Evolutionary conservation across 148 eudicot genomes (phyloP), one percentile per base, ranked within the genome.

Genomic region (Salicornia ramosissima): DNA sequence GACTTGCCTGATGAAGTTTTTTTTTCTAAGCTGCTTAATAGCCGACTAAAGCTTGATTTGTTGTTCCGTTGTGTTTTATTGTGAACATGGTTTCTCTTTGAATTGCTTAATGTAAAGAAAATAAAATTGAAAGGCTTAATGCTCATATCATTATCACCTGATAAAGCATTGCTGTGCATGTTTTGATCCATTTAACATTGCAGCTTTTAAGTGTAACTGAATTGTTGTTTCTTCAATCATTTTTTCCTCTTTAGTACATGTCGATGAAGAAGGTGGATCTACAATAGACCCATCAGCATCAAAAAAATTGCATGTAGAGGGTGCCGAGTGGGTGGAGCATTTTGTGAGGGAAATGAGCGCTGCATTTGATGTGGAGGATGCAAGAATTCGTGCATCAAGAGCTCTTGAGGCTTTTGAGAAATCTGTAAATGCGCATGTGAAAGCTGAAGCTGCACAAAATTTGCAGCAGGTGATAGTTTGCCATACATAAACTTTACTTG

Each of bases 251-350:
- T 36, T 47, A 66, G 86, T 68, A 43, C 46, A 76, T 51, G 70
- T 64, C 33, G 74, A 83, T 78, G 85, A 70, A 52, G 69, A 52
- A 73, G 75, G 60, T 75, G 75, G 60, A 36, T 52, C 81, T 25
- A 49, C 75, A 57, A 77, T 77, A 40, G 83, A 79, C 61, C 70
- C 77, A 52, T 55, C 75, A 67, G 56, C 72, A 25, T 71, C 65
- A 13, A 72, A 75, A 60, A 84, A 69, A 65, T 58, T 62, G 16
- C 78, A 85, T 52, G 39, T 65, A 49, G 82, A 80, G 71, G 92
- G 96, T 74, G 80, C 87, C 12, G 87, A 87, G 77, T 91, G 97
- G 97, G 97, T 91, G 80, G 96, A 91, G 75, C 86, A 85, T 60
- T 87, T 91, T 71, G 97, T 91, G 18, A 76, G 75, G 49, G 96